phyloP scores from a whole-genome alignment of 1,139 yeast genomes.

The Diutina mesorugosa region DNA sequence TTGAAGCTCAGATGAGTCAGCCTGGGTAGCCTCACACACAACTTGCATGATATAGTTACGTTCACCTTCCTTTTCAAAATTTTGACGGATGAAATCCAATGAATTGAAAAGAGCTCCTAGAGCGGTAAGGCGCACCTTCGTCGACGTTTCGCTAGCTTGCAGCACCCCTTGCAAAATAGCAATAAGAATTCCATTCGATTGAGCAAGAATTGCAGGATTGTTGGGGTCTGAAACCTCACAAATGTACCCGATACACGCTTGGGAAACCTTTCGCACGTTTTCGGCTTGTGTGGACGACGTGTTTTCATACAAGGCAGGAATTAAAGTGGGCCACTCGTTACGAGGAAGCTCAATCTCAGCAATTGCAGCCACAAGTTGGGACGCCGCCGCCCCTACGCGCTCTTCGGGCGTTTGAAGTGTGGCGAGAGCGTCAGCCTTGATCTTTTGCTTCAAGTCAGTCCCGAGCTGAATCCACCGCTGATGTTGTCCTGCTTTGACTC shows the following conservation, averaged over 20 bases:
- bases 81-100: conserved; percentile 74
- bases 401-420: conserved; percentile 58
- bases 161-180: conserved; percentile 92
- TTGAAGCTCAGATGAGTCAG: conserved; percentile 68
- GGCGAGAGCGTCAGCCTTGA: conserved; percentile 54
- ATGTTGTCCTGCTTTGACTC: conserved; percentile 37
- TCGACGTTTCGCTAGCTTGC: conserved; percentile 64
- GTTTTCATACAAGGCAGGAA: conserved; percentile 71
- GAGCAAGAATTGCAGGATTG: conserved; percentile 66
- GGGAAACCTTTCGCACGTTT: conserved; percentile 72
- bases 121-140: conserved; percentile 75
- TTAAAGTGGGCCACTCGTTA: conserved; percentile 79
- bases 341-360: conserved; percentile 90
- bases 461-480: conserved; percentile 55
- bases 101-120: conserved; percentile 86
- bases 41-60: conserved; percentile 97
- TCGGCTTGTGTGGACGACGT: conserved; percentile 47
- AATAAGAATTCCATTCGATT: conserved; percentile 84
- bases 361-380: conserved; percentile 91
- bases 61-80: conserved; percentile 89
- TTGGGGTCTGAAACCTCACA: conserved; percentile 90
- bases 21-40: conserved; percentile 96
- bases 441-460: conserved; percentile 38
- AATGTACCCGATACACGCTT: conserved; percentile 85
- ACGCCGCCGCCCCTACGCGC: conserved; percentile 79